Conservation (phyloP, 1,284 basidiomycete genomes). For the Rhodotorula sp. region DNA sequence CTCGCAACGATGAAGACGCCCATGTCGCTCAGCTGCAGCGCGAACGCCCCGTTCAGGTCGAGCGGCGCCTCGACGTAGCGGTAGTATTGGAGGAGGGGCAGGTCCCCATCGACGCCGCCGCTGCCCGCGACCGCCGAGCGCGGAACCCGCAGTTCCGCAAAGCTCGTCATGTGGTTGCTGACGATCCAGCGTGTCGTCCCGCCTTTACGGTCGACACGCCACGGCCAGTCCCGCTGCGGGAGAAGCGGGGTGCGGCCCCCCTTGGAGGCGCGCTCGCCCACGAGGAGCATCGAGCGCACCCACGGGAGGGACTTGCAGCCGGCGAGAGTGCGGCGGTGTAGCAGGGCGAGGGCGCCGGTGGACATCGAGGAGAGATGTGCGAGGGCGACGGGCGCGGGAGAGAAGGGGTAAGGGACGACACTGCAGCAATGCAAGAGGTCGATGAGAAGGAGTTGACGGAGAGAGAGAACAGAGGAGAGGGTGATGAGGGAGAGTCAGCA, state of each 20-base stretch:
- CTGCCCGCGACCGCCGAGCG: no score
- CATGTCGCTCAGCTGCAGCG: background rate
- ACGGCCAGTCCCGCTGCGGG: background rate
- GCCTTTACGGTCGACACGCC: background rate
- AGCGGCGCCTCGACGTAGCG: background rate
- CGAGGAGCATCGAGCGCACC: background rate
- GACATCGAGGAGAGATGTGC: background rate
- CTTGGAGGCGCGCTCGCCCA: no score
- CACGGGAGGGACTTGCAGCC: background rate
- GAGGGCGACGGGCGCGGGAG: background rate
- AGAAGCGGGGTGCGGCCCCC: background rate
- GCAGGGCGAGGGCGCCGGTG: background rate
- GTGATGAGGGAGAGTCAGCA: background rate
- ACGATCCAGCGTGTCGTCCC: conserved; percentile 1
- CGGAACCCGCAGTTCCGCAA: background rate
- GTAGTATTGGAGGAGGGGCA: conserved; percentile 7
- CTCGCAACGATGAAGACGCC: background rate
- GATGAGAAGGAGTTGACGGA: no score
- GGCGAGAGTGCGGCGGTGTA: conserved; percentile 2
- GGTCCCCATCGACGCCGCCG: background rate
- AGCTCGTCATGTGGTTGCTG: background rate
- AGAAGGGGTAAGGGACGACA: background rate
- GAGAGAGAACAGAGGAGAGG: no score
- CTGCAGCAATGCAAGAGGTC: background rate
- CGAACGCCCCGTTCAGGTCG: background rate